Evolutionary conservation across 1,139 yeast species (phyloP).

Genomic region (Magnusiomyces paraingens): DNA sequence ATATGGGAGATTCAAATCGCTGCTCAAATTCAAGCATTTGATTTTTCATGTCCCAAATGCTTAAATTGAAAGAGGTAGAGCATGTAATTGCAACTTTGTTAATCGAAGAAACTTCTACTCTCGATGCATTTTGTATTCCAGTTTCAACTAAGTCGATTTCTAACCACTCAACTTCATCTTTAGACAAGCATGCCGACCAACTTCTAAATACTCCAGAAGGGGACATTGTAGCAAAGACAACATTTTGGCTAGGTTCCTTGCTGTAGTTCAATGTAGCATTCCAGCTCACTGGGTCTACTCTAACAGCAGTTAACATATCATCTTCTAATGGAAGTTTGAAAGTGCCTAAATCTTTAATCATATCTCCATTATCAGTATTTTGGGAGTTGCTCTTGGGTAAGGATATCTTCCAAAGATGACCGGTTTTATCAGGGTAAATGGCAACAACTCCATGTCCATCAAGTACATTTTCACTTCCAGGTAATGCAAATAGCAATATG

Average conservation of each 20-base stretch:
- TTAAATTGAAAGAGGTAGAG: constrained; percentile 42
- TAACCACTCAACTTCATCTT: constrained; percentile 42
- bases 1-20: constrained; percentile 36
- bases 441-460: constrained; percentile 42
- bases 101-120: constrained; percentile 66
- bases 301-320: constrained; percentile 43
- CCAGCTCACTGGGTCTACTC: constrained; percentile 66
- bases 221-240: constrained; percentile 55
- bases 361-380: constrained; percentile 1
- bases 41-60: constrained; percentile 71
- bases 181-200: constrained; percentile 39
- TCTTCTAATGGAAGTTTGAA: constrained; percentile 23
- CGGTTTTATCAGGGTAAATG: constrained; percentile 32
- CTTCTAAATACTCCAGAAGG: constrained; percentile 49
- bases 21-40: constrained; percentile 61
- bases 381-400: constrained; percentile 4
- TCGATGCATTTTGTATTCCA: constrained; percentile 45
- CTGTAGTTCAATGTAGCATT: constrained; percentile 33
- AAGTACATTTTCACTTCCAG: constrained; percentile 36
- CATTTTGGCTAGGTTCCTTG: constrained; percentile 39
- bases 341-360: constrained; percentile 14
- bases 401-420: constrained; percentile 15
- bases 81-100: constrained; percentile 69
- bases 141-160: constrained; percentile 47
- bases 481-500: constrained; percentile 42